Evolutionary conservation across 164 flowering plant genomes (phyloP).

Genomic region (Vitis cinerea): DNA sequence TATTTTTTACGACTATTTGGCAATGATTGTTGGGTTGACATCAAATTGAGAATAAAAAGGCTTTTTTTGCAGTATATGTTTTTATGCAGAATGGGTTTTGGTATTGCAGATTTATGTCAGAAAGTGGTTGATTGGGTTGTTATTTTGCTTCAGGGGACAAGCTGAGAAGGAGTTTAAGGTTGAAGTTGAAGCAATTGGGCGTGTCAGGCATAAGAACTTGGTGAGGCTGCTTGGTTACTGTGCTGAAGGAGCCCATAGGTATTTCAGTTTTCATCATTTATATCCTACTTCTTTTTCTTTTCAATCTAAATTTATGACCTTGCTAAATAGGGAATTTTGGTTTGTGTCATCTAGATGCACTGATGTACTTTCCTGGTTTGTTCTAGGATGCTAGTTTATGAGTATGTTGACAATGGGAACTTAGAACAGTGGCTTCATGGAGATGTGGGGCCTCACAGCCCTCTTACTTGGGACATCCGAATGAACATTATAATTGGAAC

Average conservation of each 20-base stretch:
- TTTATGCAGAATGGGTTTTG: not conserved
- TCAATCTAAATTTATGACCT: not conserved
- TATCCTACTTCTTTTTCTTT: slow-evolving; percentile 7
- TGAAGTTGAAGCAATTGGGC: slow-evolving; percentile 89
- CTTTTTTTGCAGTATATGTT: not conserved
- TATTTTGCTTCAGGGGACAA: slow-evolving; percentile 55
- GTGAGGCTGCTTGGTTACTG: slow-evolving; percentile 91
- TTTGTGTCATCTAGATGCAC: not conserved
- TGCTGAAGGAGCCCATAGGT: slow-evolving; percentile 96
- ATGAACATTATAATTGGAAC: slow-evolving; percentile 79
- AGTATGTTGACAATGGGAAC: slow-evolving; percentile 82
- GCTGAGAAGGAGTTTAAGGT: slow-evolving; percentile 84
- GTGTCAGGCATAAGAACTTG: slow-evolving; percentile 85
- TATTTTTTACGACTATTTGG: not conserved
- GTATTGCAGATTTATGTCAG: not conserved
- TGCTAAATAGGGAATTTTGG: slow-evolving; percentile 1
- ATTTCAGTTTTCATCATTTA: slow-evolving; percentile 3
- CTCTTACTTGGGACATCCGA: slow-evolving; percentile 82
- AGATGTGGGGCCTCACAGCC: slow-evolving; percentile 67
- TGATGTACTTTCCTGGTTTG: slow-evolving; percentile 8
- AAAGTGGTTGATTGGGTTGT: slow-evolving; percentile 5
- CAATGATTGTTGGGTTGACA: not conserved
- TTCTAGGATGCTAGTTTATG: slow-evolving; percentile 84
- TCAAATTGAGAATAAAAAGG: not conserved
- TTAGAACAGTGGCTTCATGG: slow-evolving; percentile 92